Evolutionary conservation across 1,284 basidiomycete genomes (phyloP), one percentile per base, ranked within the genome.

Genomic region (Naganishia liquefaciens): DNA sequence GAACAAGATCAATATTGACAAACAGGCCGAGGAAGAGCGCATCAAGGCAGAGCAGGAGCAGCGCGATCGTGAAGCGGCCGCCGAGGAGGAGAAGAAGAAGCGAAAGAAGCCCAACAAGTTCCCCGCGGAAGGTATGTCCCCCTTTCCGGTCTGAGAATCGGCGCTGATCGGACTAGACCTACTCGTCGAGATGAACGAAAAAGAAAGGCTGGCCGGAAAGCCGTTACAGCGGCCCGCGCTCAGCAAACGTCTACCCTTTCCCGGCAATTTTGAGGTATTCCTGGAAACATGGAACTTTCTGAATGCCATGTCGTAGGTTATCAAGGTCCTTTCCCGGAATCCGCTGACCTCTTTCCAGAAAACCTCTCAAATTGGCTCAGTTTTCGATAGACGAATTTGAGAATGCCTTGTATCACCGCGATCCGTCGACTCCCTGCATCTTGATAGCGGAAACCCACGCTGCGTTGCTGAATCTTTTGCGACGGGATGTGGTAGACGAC

Each of bases 371-470:
- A 68, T 80, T 99, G 11, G 95, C 94, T n/a, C 81, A 88, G 11
- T 92, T 98, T 76, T 89, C 92, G 0, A 82, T 98, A 71, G 96
- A 99, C 76, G 96, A 98, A 72, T 92, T 90, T 74, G 93, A 95
- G 74, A 85, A 87, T 67, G 88, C 93, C 0, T 81, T 99, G 30
- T 86, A 88, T 57, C 95, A 99, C 76, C 82, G 83, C 17, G 80
- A 85, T 57, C 73, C 81, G 42, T 90, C 91, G 39, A 83, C 87
- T 2, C 83, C 87, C 0, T 93, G 92, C 71, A 74, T 84, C 39
- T 82, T 99, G 47, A 83, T 98, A 44, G 86, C 86, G 60, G 96
- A 98, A 77, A 84, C 96, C 42, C 94, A 99, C 77, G 88, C 90
- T 0, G 85, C 86, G 0, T 85, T 99, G 44, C 87, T 98, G 68